Evolutionary conservation across 2,329 filamentous ascomycete species (phyloP).

Genomic region (Pyrenochaeta sp.): DNA sequence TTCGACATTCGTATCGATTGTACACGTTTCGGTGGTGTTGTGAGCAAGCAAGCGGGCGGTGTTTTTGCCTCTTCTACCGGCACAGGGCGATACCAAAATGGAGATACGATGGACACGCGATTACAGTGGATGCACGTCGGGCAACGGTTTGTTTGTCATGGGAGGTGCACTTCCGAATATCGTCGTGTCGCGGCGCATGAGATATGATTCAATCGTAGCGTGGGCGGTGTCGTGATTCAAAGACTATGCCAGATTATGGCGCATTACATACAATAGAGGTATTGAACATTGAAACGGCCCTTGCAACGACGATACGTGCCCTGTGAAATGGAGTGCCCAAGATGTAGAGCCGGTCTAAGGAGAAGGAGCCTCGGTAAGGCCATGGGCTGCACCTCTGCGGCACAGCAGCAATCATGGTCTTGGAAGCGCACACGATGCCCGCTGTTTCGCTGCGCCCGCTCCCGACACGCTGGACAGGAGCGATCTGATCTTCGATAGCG

Average conservation of each 20-base stretch:
- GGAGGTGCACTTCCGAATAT: background rate
- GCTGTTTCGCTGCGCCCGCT: background rate
- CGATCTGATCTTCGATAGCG: slow-evolving; percentile 1
- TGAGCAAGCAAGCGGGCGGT: background rate
- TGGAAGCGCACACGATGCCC: background rate
- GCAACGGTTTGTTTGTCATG: too few relatives aligned
- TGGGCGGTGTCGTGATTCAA: slow-evolving; percentile 10
- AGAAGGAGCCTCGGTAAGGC: background rate
- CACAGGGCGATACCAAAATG: slow-evolving; percentile 1
- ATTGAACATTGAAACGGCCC: background rate
- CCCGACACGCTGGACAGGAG: slow-evolving; percentile 4
- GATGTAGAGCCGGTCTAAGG: background rate
- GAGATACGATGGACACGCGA: background rate
- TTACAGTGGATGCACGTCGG: too few relatives aligned
- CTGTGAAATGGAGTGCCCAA: background rate
- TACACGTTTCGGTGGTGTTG: slow-evolving; percentile 1
- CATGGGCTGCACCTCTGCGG: slow-evolving; percentile 8
- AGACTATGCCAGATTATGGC: slow-evolving; percentile 5
- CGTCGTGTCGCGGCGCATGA: slow-evolving; percentile 9
- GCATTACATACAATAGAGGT: slow-evolving; percentile 9
- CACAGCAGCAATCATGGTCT: slow-evolving; percentile 2
- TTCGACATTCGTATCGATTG: background rate
- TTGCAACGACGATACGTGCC: background rate
- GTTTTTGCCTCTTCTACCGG: background rate
- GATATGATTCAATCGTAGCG: slow-evolving; percentile 9